Evolutionary conservation across 1,284 basidiomycete species (phyloP), one percentile per base, ranked within the genome.

Genomic region (Anthracocystis setariae): DNA sequence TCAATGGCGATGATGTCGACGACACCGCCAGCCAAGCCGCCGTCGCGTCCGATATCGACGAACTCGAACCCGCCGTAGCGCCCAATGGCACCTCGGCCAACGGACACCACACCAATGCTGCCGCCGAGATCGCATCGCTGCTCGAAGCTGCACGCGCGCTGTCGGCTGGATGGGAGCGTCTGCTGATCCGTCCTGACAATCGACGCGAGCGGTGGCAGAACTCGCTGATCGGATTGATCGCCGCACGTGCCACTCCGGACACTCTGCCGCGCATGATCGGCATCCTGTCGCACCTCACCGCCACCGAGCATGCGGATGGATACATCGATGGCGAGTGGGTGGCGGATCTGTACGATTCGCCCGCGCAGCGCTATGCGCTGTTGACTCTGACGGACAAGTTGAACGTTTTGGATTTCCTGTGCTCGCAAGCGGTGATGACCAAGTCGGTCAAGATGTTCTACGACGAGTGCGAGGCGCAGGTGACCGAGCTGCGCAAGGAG

Each of bases 401-500:
- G 54, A 87, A 90, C 37, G 91, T 96, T 65, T 84, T 98, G 52
- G 86, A 88, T 9, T 97, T 95, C 84, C 87, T 98, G 85, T 92
- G 91, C 84, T 91, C 95, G 80, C 84, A 94, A 48, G 93, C 91
- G 0, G 89, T 94, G 25, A 92, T 93, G 45, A 95, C 92, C 82
- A 94, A 92, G 81, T 87, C 89, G 5, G 88, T 97, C 42, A 91
- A 94, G 79, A 84, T 87, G 12, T 92, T 92, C 78, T 92, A 98
- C 88, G 96, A 98, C 76, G 88, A 89, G 52, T 93, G 92, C 77
- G 94, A 94, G 77, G 88, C 90, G 72, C 89, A 91, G 70, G 84
- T 98, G 62, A 98, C 96, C 10, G 92, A 94, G 42, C 86, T 96
- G 49, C 86, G 95, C 70, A 98, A 98, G 85, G 93, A 95, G 83